Base-by-base conservation (phyloP, 352 stramenopile genomes). In the Phytophthora cactorum region DNA sequence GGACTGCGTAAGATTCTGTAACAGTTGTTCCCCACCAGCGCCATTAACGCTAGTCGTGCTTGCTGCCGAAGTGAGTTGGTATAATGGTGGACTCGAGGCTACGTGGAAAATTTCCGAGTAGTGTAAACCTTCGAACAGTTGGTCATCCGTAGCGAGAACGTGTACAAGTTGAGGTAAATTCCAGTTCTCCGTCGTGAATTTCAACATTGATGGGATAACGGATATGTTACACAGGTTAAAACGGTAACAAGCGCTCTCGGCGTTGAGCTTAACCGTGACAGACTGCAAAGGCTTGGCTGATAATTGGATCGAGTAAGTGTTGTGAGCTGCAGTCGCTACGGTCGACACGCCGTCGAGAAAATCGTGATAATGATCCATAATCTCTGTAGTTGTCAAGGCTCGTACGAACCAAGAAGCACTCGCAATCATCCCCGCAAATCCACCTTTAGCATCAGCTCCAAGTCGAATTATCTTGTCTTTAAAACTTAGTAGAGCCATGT, bases 141-240 rank as follows among this genome's bases (percentile, higher is more conserved):
- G 66, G 27, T 92, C 84, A 27, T 89, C 71, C 0, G 77, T 89
- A 0, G 70, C 84, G 2, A 92, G 11, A 8, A 88, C 73, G 15
- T 80, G 75, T 11, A 92, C 62, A 10, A 75, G 55, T 25, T 75
- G 61, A 0, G 68, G 69, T 2, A 74, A 27, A 11, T 59, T 66
- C 80, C 80, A 92, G 27, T 80, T 68, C 38, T 90, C 78, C 0
- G 75, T 64, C 5, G 63, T 67, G 32, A 92, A 85, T 2, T 59
- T 29, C 0, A 94, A 10, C 1, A 70, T 59, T 0, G 75, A 70
- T 10, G 84, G 86, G 1, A 81, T 60, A 4, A 62, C 66, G 0
- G 81, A 86, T 5, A 84, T 68, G 63, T 94, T 92, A 63, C 86
- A 94, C 6, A 91, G 52, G 27, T 83, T 79, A 52, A 91, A 94